Evolutionary conservation across 2,329 filamentous ascomycete genomes (phyloP).

Genomic region (Neofusicoccum kwambonambiense): DNA sequence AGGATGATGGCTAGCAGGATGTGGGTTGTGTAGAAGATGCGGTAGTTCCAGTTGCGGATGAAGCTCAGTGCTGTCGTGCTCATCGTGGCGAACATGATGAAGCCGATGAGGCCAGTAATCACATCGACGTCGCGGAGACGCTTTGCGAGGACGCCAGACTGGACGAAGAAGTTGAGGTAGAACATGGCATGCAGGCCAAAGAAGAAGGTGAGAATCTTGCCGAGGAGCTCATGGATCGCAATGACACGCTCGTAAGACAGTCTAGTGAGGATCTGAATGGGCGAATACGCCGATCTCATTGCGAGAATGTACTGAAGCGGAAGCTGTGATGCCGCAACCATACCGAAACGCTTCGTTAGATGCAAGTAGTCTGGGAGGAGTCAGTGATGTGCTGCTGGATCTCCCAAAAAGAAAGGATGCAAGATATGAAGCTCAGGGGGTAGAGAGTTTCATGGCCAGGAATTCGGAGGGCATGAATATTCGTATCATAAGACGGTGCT

Average conservation of each 20-base stretch:
- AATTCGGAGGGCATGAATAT: too few relatives aligned
- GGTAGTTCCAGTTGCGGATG: constrained; percentile 48
- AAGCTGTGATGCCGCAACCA: constrained; percentile 57
- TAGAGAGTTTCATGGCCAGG: too few relatives aligned
- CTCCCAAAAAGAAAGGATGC: background rate
- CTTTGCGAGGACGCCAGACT: constrained; percentile 50
- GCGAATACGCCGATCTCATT: constrained; percentile 50
- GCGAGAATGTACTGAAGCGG: constrained; percentile 60
- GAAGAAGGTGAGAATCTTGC: constrained; percentile 53
- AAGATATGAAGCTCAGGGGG: background rate
- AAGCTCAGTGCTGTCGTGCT: constrained; percentile 51
- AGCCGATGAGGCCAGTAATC: constrained; percentile 53
- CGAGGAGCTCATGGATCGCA: constrained; percentile 58
- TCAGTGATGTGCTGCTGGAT: background rate
- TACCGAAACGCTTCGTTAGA: constrained; percentile 61
- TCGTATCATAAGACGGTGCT: too few relatives aligned
- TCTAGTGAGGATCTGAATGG: constrained; percentile 53
- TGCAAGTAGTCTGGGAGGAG: constrained; percentile 58
- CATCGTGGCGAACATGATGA: constrained; percentile 45
- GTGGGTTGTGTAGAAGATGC: constrained; percentile 52
- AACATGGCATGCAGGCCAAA: constrained; percentile 53
- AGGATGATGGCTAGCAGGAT: constrained; percentile 51
- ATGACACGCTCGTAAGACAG: constrained; percentile 49
- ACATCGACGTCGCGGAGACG: constrained; percentile 59
- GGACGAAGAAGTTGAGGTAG: constrained; percentile 59